Conservation (phyloP, 192 early-diverging fungal genomes). For the Jimgerdemannia flammicorona region DNA sequence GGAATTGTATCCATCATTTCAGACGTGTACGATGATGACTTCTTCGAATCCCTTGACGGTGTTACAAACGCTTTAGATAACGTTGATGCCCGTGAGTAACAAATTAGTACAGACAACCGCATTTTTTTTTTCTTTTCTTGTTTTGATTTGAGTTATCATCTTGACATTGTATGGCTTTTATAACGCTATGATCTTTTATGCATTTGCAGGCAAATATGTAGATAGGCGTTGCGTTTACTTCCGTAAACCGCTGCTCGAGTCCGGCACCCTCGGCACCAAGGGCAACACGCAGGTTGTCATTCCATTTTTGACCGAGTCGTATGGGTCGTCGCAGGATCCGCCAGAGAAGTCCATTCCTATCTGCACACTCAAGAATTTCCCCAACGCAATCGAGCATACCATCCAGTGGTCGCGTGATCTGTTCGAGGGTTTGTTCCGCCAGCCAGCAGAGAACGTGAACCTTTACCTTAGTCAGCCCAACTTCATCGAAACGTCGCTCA, state of each 20-base stretch:
- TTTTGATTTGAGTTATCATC: too few species aligned
- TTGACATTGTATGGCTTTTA: too few species aligned
- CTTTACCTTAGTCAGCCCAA: constrained; percentile 83
- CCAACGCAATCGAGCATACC: constrained; percentile 83
- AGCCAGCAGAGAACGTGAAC: constrained; percentile 95
- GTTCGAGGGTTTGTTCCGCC: constrained; percentile 92
- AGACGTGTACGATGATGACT: constrained; percentile 82
- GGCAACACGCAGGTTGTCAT: constrained; percentile 99
- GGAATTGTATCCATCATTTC: not conserved
- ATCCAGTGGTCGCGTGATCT: constrained; percentile 95
- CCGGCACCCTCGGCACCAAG: constrained; percentile 98
- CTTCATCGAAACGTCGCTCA: constrained; percentile 71
- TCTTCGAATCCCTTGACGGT: constrained; percentile 84
- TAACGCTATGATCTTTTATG: too few species aligned
- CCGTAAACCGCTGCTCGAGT: constrained; percentile 93
- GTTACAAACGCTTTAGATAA: constrained; percentile 99
- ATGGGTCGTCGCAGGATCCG: constrained; percentile 97
- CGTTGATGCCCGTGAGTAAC: constrained; percentile 84
- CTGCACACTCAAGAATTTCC: constrained; percentile 90
- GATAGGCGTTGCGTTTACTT: constrained; percentile 97
- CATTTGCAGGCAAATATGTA: constrained; percentile 67
- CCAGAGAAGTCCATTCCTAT: constrained; percentile 93
- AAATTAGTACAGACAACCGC: not conserved
- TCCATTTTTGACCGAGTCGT: constrained; percentile 95
- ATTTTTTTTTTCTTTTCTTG: too few species aligned